Base-by-base conservation (phyloP, 2,329 filamentous ascomycete species). In the Fusarium sororula region DNA sequence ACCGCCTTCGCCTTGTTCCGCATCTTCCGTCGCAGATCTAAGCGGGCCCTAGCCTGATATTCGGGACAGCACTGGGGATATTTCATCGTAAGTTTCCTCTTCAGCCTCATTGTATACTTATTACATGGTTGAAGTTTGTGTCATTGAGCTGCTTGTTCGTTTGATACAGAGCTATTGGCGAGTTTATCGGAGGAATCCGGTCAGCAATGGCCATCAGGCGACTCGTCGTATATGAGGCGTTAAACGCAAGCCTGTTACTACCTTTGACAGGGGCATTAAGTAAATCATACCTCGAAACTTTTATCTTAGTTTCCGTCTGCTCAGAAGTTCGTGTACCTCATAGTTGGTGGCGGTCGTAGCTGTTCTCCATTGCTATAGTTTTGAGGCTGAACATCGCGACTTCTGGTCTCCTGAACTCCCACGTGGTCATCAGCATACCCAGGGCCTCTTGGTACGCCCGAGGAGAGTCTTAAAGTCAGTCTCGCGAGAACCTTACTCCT, bases 1-100 rank as follows among this genome's bases (percentile, higher is more conserved):
- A 74, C 72, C 72, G 63, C 68, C 48, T 70, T 59, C 66, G 50
- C 60, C 48, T 62, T 74, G 42, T 74, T 74, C 71, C 67, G 58
- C 67, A 66, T 57, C 66, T 70, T 70, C 56, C 50, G 63, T 74
- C 58, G 47, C 53, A 69, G 72, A 74, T 74, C 72, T 74, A 56
- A 68, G 72, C 72, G 71, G 71, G 63, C 58, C 65, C 67, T 72
- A 62, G 63, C 67, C 63, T 65, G 45, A 60, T 60, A 58, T 51
- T 69, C 72, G 68, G 72, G 63, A 74, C 64, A 48, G 41, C 38
- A 47, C 58, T 72, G 42, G 28, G 18, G 37, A n/a, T 57, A 63
- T 67, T 67, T 67, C 44, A 69, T 78, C 70, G 74, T 78, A 77
- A 73, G 76, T 77, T 74, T 70, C 42, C 45, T 56, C n/a, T 66